Percentiles rank a stretch among this genome's conserved stretches.
Evolutionary conservation across 768 basidiomycete species (phyloP).

Genomic region (Russula ochroleuca): DNA sequence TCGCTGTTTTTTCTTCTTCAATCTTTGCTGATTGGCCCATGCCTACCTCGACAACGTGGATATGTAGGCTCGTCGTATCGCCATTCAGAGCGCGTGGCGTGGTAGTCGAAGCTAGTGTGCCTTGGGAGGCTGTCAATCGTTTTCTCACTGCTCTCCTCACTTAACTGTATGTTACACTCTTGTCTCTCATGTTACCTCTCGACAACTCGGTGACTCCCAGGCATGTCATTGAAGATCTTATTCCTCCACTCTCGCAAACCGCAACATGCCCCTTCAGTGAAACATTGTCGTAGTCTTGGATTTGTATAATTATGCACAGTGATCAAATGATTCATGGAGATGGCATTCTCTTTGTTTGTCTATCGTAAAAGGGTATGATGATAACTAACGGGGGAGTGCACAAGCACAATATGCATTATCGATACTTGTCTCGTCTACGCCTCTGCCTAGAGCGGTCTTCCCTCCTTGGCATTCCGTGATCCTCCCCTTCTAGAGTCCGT

Average conservation of each 20-base stretch:
- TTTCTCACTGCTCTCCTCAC: constrained; percentile 19
- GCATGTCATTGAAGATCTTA: constrained; percentile 21
- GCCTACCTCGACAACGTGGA: background rate
- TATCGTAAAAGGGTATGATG: constrained; percentile 4
- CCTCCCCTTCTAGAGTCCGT: constrained; percentile 8
- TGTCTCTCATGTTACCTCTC: background rate
- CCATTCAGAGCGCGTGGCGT: constrained; percentile 89
- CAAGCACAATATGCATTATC: background rate
- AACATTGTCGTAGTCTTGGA: constrained; percentile 23
- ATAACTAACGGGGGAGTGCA: background rate
- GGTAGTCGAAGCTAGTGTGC: constrained; percentile 48
- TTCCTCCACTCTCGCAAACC: constrained; percentile 19
- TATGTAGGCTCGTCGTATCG: constrained; percentile 69
- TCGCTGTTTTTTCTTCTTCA: background rate
- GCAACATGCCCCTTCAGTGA: constrained; percentile 20
- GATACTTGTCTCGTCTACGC: constrained; percentile 9
- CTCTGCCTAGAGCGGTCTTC: constrained; percentile 7
- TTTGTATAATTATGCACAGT: constrained; percentile 26
- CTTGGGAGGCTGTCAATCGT: constrained; percentile 9
- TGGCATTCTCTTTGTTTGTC: constrained; percentile 1
- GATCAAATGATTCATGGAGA: constrained; percentile 7
- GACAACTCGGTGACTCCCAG: background rate
- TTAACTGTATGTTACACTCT: constrained; percentile 9
- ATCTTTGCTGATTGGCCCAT: background rate
- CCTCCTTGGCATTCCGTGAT: too few species aligned